A percentile compares a stretch with the other conserved stretches of the same genome.
These are phyloP conservation scores for Albizia julibrissin DNA, from an alignment of 306 rosid genomes.

Conservation along the genomic window DNA sequence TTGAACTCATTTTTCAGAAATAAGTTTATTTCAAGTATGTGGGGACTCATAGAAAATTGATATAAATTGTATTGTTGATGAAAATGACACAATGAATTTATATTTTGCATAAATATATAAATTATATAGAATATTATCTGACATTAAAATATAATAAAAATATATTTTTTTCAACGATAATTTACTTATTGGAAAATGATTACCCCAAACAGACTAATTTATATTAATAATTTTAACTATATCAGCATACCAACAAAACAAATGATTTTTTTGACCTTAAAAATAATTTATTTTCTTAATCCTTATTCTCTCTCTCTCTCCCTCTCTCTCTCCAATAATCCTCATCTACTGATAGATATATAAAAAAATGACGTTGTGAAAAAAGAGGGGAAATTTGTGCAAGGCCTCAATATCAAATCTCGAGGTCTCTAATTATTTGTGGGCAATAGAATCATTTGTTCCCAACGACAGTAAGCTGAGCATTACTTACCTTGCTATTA, in stretches of 20 bases:
- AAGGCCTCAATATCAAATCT: background rate
- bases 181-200: background rate
- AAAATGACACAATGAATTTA: too few species aligned
- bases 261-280: too few species aligned
- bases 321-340: too few species aligned
- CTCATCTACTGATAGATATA: too few species aligned
- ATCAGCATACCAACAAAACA: too few species aligned
- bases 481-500: background rate
- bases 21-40: too few species aligned
- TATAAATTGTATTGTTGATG: background rate
- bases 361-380: background rate
- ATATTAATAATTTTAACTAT: too few species aligned
- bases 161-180: background rate
- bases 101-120: too few species aligned
- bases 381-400: background rate
- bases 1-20: too few species aligned
- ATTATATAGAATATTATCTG: background rate
- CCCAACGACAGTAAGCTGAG: background rate
- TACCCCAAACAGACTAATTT: too few species aligned
- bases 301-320: too few species aligned
- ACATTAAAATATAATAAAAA: background rate
- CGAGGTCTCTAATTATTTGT: background rate
- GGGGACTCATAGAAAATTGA: too few species aligned
- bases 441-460: background rate
- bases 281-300: background rate